Percentiles rank a stretch among this genome's conserved stretches.
phyloP scores from a whole-genome alignment of 164 flowering plant species.

The Dillenia suffruticosa region DNA sequence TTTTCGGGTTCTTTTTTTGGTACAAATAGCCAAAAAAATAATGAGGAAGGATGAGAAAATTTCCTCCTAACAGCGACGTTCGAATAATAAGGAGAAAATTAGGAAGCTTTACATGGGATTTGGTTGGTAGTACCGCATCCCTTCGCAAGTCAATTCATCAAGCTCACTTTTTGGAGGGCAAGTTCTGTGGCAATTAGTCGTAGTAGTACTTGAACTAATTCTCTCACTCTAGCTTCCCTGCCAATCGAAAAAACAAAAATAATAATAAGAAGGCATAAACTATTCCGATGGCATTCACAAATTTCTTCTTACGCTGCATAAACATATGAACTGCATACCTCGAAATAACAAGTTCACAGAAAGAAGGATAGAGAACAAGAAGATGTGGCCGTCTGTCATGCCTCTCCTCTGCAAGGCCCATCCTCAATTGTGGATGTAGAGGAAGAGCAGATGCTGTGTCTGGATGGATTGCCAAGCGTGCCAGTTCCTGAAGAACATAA shows the following conservation, averaged over 20 bases:
- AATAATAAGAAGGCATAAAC: too few relatives aligned
- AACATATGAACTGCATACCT: conserved; percentile 39
- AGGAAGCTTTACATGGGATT: neutral
- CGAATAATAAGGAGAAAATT: neutral
- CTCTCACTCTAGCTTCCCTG: conserved; percentile 85
- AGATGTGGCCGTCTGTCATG: conserved; percentile 58
- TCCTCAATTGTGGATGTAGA: conserved; percentile 48
- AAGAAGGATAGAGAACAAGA: conserved; percentile 64
- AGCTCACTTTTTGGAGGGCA: conserved; percentile 43
- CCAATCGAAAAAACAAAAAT: neutral
- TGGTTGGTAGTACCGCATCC: neutral
- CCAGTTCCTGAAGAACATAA: conserved; percentile 73
- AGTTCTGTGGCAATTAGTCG: conserved; percentile 52
- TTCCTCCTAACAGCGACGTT: too few relatives aligned
- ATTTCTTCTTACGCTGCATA: neutral
- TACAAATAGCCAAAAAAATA: too few relatives aligned
- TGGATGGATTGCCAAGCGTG: conserved; percentile 52
- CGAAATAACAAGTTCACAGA: conserved; percentile 82
- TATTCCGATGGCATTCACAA: neutral
- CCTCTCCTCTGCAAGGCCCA: conserved; percentile 27
- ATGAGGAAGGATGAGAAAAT: too few relatives aligned
- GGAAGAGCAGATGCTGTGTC: conserved; percentile 68
- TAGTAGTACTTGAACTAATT: conserved; percentile 70
- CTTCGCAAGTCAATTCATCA: conserved; percentile 10
- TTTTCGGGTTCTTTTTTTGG: too few relatives aligned